Conservation (phyloP, 208 protist genomes). For the Crithidia expoeki region DNA sequence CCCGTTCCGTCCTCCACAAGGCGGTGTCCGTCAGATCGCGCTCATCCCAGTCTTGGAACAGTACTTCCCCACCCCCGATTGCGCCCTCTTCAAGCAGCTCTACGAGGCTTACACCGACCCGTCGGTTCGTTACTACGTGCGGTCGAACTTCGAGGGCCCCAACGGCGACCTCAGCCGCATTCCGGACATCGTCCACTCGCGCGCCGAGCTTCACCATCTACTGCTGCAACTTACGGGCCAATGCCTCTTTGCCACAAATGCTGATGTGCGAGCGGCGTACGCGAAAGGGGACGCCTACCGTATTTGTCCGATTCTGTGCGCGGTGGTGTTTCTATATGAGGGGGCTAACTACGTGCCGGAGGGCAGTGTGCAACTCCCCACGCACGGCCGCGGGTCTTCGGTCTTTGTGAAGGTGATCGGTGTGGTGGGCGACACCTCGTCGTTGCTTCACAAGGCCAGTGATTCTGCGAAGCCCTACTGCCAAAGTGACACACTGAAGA, state of each 20-base stretch:
- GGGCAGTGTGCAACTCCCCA: constrained; percentile 48
- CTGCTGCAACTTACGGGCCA: constrained; percentile 20
- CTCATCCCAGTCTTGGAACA: constrained; percentile 58
- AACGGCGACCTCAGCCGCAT: constrained; percentile 48
- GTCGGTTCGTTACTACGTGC: constrained; percentile 75
- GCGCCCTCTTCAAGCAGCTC: constrained; percentile 56
- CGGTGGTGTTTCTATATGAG: constrained; percentile 69
- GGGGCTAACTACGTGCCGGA: constrained; percentile 43
- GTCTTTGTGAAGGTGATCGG: constrained; percentile 65
- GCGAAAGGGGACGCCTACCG: constrained; percentile 20
- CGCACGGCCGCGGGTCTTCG: constrained; percentile 8
- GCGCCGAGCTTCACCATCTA: constrained; percentile 39
- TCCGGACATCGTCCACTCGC: constrained; percentile 33
- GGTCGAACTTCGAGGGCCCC: constrained; percentile 26
- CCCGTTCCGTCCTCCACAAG: constrained; percentile 45
- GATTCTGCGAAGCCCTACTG: constrained; percentile 7
- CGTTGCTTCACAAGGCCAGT: constrained; percentile 2
- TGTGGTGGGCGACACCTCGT: constrained; percentile 34
- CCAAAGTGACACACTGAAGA: constrained; percentile 22
- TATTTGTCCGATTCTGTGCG: constrained; percentile 58
- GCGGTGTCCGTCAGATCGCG: constrained; percentile 39
- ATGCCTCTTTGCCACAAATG: constrained; percentile 41
- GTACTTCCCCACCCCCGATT: constrained; percentile 64
- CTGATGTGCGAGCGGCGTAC: constrained; percentile 36
- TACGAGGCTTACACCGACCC: constrained; percentile 63